phyloP scores from a whole-genome alignment of 805 yeast genomes.

The Kluyveromyces nonfermentans region DNA sequence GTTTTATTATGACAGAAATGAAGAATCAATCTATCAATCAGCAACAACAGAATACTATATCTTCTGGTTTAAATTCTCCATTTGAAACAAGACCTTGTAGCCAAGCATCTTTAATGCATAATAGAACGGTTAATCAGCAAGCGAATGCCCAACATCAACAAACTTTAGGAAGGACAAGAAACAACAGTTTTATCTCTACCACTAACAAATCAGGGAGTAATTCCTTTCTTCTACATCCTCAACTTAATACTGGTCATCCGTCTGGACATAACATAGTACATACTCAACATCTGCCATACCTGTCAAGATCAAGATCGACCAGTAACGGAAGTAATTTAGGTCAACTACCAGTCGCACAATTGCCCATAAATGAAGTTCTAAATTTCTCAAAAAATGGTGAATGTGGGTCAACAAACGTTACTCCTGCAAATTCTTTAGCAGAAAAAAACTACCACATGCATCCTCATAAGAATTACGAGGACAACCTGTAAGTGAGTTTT shows the following conservation, averaged over 20 bases:
- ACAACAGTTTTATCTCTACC: slow-evolving; percentile 10
- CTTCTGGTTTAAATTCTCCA: slow-evolving; percentile 1
- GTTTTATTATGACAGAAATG: background rate
- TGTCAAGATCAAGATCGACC: slow-evolving; percentile 15
- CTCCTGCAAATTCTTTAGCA: background rate
- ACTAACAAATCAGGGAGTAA: slow-evolving; percentile 17
- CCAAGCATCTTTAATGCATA: slow-evolving; percentile 1
- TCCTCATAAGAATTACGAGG: background rate
- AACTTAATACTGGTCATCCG: slow-evolving; percentile 3
- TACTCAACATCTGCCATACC: slow-evolving; percentile 7
- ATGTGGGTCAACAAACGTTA: background rate
- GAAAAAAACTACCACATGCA: background rate
- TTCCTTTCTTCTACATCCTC: slow-evolving; percentile 13
- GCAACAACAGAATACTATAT: background rate
- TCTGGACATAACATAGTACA: slow-evolving; percentile 1
- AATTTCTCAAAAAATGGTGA: background rate
- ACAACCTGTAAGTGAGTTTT: background rate
- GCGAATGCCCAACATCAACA: slow-evolving; percentile 6
- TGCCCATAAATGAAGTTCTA: background rate
- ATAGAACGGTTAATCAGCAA: slow-evolving; percentile 2
- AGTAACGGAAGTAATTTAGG: slow-evolving; percentile 12
- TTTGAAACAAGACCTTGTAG: background rate
- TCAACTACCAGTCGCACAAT: slow-evolving; percentile 10
- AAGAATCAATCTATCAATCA: background rate
- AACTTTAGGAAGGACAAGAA: slow-evolving; percentile 7